Base-by-base conservation (phyloP, 306 rosid genomes). In the Herpetospermum pedunculosum region DNA sequence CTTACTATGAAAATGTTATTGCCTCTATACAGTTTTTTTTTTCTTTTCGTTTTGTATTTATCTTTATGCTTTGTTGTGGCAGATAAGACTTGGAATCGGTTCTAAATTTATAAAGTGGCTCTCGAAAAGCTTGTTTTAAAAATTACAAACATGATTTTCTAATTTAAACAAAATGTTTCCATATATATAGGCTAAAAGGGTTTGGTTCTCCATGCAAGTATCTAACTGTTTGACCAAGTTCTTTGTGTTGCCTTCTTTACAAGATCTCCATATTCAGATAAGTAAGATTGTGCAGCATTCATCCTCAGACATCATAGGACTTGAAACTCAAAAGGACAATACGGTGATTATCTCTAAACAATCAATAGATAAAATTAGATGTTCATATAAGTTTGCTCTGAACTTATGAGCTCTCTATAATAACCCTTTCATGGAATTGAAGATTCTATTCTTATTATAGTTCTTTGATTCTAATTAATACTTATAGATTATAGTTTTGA, bases 1-100 rank as follows among this genome's bases (percentile, higher is more conserved):
- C 72, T 58, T 75, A 73, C 43, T 62, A 52, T 46, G 70, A 48
- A 50, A 67, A 35, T 78, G 38, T 43, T 47, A 41, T 67, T 37
- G 53, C 29, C 8, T 49, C 40, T 73, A 41, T 69, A 69, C 58
- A 25, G n/a, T n/a, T 35, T 23, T 4, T 19, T 62, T 77, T 68
- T 76, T 21, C 16, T 34, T 30, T 1, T 32, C n/a, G 26, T 23
- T n/a, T 26, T 32, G 9, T 46, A 44, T 70, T 65, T 26, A 25
- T 68, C 53, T 13, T 18, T 14, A 15, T 40, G 12, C 15, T 41
- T 37, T 65, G 30, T 65, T 37, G 50, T 35, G 26, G 8, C 70
- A 63, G 28, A 63, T 63, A 34, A 35, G 28, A n/a, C 18, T 9
- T 63, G 47, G 46, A 62, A 50, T 50, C 28, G 7, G 58, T 52